phyloP scores from a whole-genome alignment of 495 filamentous ascomycete genomes.

The Thermothielavioides terrestris region DNA sequence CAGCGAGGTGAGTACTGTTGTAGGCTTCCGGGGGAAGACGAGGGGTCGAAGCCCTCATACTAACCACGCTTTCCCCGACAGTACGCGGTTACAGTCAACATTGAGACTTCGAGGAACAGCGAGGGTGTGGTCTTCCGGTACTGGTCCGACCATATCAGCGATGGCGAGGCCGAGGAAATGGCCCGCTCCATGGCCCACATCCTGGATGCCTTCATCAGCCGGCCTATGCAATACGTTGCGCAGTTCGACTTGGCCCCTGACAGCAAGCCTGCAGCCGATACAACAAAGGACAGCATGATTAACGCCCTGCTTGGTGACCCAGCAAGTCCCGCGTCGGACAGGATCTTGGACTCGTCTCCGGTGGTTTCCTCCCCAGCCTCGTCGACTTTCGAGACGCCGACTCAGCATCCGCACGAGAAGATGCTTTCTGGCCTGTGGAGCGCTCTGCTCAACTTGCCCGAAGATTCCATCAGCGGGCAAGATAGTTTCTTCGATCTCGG shows the following conservation, averaged over 20 bases:
- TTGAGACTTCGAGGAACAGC: conserved; percentile 42
- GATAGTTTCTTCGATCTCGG: conserved; percentile 55
- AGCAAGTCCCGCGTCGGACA: not conserved
- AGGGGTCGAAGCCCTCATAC: too few relatives aligned
- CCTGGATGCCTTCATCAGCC: conserved; percentile 35
- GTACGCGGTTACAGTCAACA: conserved; percentile 47
- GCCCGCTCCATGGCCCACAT: conserved; percentile 38
- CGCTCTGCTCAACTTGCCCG: conserved; percentile 14
- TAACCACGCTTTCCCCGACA: conserved; percentile 15
- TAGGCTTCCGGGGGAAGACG: too few relatives aligned
- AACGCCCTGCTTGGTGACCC: not conserved
- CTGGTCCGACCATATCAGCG: conserved; percentile 41
- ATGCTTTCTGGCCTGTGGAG: conserved; percentile 25
- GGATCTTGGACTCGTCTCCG: conserved; percentile 1
- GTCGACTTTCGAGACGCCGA: not conserved
- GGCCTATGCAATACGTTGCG: conserved; percentile 2
- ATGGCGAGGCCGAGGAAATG: conserved; percentile 40
- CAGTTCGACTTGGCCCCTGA: conserved; percentile 5
- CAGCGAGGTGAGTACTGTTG: conserved; percentile 16
- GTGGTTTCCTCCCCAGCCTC: not conserved
- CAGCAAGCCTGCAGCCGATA: not conserved
- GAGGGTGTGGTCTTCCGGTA: conserved; percentile 48
- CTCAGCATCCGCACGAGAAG: not conserved
- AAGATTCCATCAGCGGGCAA: conserved; percentile 30
- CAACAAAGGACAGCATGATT: not conserved